Conservation (phyloP, 768 basidiomycete genomes). For the Rhizopogon sp. region DNA sequence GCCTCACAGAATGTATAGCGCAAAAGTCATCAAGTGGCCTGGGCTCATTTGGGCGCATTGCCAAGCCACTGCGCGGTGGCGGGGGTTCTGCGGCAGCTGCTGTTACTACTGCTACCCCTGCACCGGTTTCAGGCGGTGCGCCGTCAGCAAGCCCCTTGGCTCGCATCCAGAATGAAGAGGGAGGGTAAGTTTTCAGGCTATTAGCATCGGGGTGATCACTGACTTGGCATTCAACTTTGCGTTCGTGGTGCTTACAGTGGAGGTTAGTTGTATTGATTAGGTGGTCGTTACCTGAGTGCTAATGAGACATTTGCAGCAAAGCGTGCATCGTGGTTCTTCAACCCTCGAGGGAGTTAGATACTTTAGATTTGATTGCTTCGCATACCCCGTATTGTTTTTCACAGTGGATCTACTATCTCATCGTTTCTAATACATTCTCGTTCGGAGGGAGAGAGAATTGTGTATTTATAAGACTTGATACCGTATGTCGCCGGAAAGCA, state of each 20-base stretch:
- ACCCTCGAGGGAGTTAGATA: constrained; percentile 55
- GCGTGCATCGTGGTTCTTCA: constrained; percentile 93
- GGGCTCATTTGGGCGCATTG: constrained; percentile 83
- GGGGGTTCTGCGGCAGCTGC: constrained; percentile 54
- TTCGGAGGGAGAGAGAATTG: neutral
- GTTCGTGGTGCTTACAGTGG: constrained; percentile 24
- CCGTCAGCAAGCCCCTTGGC: constrained; percentile 59
- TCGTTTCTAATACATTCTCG: constrained; percentile 19
- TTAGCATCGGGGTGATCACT: constrained; percentile 10
- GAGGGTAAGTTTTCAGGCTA: constrained; percentile 43
- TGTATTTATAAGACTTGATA: no score
- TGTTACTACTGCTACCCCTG: constrained; percentile 34
- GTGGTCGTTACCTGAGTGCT: constrained; percentile 13
- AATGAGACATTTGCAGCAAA: constrained; percentile 55
- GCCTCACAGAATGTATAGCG: constrained; percentile 39
- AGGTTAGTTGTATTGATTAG: constrained; percentile 21
- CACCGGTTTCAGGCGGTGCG: constrained; percentile 37
- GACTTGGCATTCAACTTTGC: constrained; percentile 13
- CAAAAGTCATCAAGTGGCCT: constrained; percentile 74
- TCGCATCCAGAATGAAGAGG: constrained; percentile 79
- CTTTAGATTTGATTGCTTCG: constrained; percentile 4
- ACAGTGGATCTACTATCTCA: constrained; percentile 24
- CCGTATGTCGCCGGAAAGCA: neutral
- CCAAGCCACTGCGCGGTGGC: constrained; percentile 93
- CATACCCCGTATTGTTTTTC: constrained; percentile 8